Evolutionary conservation across 2,329 filamentous ascomycete species (phyloP).

Genomic region (Grosmannia penicillata): DNA sequence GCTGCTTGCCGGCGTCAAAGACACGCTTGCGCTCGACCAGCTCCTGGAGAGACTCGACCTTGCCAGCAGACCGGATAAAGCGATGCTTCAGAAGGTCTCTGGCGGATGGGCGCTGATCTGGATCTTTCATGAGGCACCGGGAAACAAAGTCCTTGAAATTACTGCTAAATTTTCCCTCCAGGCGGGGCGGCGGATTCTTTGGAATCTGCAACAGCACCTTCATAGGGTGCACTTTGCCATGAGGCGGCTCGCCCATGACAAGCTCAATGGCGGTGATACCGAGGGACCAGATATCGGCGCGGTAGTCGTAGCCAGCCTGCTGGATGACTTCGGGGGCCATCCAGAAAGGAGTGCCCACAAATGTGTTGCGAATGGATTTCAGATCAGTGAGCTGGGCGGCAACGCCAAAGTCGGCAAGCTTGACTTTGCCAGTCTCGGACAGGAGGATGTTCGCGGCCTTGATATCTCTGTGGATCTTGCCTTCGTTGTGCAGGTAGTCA

Average conservation of each 20-base stretch:
- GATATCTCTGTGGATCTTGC: conserved; percentile 93
- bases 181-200: conserved; percentile 67
- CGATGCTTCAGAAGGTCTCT: conserved; percentile 78
- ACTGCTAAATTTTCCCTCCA: conserved; percentile 75
- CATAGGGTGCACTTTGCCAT: conserved; percentile 79
- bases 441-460: conserved; percentile 94
- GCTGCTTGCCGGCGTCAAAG: conserved; percentile 60
- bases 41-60: conserved; percentile 76
- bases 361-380: conserved; percentile 93
- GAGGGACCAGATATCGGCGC: conserved; percentile 86
- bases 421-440: conserved; percentile 81
- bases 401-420: conserved; percentile 93
- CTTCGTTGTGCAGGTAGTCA: conserved; percentile 84
- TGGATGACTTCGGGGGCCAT: conserved; percentile 94
- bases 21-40: conserved; percentile 70
- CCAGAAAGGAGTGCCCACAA: conserved; percentile 95
- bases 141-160: conserved; percentile 92
- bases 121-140: conserved; percentile 83
- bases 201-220: conserved; percentile 87
- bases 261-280: conserved; percentile 88
- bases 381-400: conserved; percentile 94
- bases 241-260: conserved; percentile 75
- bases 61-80: conserved; percentile 78
- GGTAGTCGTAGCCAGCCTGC: conserved; percentile 70
- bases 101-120: conserved; percentile 68